Base-by-base conservation (phyloP, 768 basidiomycete species). In the Pisolithus marmoratus region DNA sequence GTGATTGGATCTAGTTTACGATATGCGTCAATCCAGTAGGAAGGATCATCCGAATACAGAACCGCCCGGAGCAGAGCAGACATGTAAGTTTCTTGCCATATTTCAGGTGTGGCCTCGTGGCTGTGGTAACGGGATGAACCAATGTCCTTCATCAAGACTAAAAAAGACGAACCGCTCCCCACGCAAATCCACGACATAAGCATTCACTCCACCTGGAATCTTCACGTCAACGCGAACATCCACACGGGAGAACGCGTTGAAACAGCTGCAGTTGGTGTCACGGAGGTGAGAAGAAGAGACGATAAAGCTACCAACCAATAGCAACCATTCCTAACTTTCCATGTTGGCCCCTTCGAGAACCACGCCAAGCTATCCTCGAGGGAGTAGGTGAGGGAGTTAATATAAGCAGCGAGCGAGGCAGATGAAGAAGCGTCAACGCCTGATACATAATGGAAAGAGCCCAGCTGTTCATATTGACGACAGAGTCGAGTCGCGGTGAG, bases 371-470 rank as follows among this genome's bases (percentile, higher is more conserved):
- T 83, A 57, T 94, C 94, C 63, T 97, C 96, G 55, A 98, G 85
- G 17, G 87, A 82, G 64, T 97, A 98, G 6, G 92, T 95, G n/a
- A 98, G 77, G 22, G 94, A 96, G 73, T 99, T 98, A 70, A 98
- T 89, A 70, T 99, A 99, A 11, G 96, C 95, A 5, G 96, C 96
- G 26, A 99, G 79, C 0, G 94, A 95, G 4, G 96, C 96, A 19
- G 94, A 97, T 6, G 95, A 96, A 17, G 94, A 97, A 1, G 95
- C 93, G 68, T 99, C 96, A 48, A 99, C 91, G n/a, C 96, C 95
- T 0, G 96, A 99, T 52, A 96, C 82, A 60, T 91, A 97, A 71
- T 99, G 96, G 67, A 97, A 98, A 34, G 95, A 97, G 37, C 93
- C 92, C 53, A 92, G 76, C 94, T 96, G 60, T 15, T 23, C 14